phyloP scores from a whole-genome alignment of 495 filamentous ascomycete genomes.

The Trichocladium antarcticum region DNA sequence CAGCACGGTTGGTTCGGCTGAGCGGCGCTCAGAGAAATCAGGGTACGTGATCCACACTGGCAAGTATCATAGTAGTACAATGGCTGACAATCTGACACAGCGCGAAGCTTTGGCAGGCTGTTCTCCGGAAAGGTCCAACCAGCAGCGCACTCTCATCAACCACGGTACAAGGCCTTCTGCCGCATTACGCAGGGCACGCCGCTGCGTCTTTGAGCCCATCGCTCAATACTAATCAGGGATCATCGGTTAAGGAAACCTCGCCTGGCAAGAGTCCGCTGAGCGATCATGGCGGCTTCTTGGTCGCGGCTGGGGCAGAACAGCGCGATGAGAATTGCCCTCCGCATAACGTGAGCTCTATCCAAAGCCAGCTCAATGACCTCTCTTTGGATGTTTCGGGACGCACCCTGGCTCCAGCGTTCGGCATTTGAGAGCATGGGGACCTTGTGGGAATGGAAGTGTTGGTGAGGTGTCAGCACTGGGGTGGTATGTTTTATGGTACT shows the following conservation, averaged over 20 bases:
- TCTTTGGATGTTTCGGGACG: slow-evolving; percentile 10
- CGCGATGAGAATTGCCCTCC: slow-evolving; percentile 36
- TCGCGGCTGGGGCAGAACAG: slow-evolving; percentile 22
- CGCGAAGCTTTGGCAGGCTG: slow-evolving; percentile 31
- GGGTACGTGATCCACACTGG: slow-evolving; percentile 13
- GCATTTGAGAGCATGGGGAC: slow-evolving; percentile 5
- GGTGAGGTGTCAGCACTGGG: neutral
- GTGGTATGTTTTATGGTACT: slow-evolving; percentile 1
- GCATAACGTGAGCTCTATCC: slow-evolving; percentile 14
- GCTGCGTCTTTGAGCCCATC: slow-evolving; percentile 35
- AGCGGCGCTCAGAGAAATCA: slow-evolving; percentile 18
- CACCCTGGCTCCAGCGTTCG: slow-evolving; percentile 6
- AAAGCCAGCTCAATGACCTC: slow-evolving; percentile 24
- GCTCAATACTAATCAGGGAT: slow-evolving; percentile 22
- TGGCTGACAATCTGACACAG: slow-evolving; percentile 9
- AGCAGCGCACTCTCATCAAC: slow-evolving; percentile 37
- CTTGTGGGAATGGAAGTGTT: neutral
- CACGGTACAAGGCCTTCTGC: slow-evolving; percentile 37
- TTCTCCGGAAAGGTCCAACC: slow-evolving; percentile 34
- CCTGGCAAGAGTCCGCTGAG: slow-evolving; percentile 18
- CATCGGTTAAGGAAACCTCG: slow-evolving; percentile 10
- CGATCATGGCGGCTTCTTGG: slow-evolving; percentile 15
- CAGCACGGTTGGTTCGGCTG: slow-evolving; percentile 9
- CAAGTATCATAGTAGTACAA: neutral
- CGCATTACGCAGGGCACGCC: slow-evolving; percentile 35